Base-by-base conservation (phyloP, 768 basidiomycete species). In the Gloeophyllum trabeum region DNA sequence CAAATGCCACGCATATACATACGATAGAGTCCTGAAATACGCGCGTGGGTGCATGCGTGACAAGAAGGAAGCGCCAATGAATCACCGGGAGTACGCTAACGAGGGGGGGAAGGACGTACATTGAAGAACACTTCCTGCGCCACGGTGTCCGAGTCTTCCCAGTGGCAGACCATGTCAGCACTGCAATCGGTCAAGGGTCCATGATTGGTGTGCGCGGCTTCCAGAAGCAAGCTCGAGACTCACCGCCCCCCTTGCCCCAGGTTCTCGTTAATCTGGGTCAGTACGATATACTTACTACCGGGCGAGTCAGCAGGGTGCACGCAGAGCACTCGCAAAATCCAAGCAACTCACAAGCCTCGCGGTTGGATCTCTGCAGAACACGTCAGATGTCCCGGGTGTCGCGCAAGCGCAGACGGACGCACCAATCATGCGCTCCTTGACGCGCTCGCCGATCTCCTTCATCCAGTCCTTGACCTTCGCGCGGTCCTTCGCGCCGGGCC, bases 251-350 rank as follows among this genome's bases (percentile, higher is more conserved):
- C 88, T 59, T 91, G 87, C 3, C 84, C 82, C 45, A 75, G 66
- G 51, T 90, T 90, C 66, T 88, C 86, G 56, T 76, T 83, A 47
- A 88, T 78, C 54, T 88, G 87, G 21, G 85, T 87, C 37, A 88
- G 65, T 34, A 91, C 87, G 44, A 89, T 76, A 54, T 87, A 91
- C 67, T 91, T 91, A 56, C 88, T 90, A 52, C 43, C 51, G 45
- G 43, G 41, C 18, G 42, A 43, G 23, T 44, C 39, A 39, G 28
- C 35, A 24, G 28, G 39, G n/a, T 46, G 19, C 46, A 41, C 36
- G 35, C 26, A 10, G 34, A 34, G 6, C 13, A 37, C 7, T n/a
- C 3, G 2, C 6, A 43, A 1, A 24, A 40, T 39, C 36, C 25
- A n/a, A 20, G 21, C 14, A 10, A 75, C 84, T 75, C 62, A 89